phyloP scores from a whole-genome alignment of 2,329 filamentous ascomycete genomes.

The Apiospora malaysiana region DNA sequence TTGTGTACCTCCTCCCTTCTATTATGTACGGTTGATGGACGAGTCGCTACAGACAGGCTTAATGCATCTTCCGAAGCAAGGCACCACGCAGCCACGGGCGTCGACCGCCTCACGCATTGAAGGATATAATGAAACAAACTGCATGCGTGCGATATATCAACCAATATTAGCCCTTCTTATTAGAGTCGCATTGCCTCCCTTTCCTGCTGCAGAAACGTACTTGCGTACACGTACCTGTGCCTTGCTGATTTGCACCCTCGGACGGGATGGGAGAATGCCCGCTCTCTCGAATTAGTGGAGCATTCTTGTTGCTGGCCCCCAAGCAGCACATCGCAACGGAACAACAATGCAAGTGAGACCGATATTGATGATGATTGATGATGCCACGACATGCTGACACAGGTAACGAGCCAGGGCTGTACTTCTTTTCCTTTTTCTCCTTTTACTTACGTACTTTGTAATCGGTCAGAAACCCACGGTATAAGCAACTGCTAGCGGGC shows the following conservation, averaged over 20 bases:
- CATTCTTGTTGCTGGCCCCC: no score
- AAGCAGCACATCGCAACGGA: not conserved
- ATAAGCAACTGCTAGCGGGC: not conserved
- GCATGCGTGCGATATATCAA: not conserved
- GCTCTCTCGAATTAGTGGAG: no score
- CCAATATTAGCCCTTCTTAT: not conserved
- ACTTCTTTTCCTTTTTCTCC: not conserved
- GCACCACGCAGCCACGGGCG: not conserved
- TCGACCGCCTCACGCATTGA: not conserved
- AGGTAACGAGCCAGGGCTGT: not conserved
- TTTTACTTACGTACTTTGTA: not conserved
- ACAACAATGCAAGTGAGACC: not conserved
- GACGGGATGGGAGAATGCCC: not conserved
- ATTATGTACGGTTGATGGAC: not conserved
- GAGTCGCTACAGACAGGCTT: not conserved
- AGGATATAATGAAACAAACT: not conserved
- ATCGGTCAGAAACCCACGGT: not conserved
- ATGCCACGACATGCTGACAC: conserved; percentile 2
- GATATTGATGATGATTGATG: not conserved
- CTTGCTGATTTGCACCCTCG: no score
- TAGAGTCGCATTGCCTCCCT: not conserved
- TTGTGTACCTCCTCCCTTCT: not conserved
- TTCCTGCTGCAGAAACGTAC: not conserved
- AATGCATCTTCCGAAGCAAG: not conserved
- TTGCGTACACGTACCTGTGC: not conserved